Percentiles rank a stretch among this genome's conserved stretches.
phyloP scores from a whole-genome alignment of 2,329 filamentous ascomycete species.

The Colletotrichum paranaense region DNA sequence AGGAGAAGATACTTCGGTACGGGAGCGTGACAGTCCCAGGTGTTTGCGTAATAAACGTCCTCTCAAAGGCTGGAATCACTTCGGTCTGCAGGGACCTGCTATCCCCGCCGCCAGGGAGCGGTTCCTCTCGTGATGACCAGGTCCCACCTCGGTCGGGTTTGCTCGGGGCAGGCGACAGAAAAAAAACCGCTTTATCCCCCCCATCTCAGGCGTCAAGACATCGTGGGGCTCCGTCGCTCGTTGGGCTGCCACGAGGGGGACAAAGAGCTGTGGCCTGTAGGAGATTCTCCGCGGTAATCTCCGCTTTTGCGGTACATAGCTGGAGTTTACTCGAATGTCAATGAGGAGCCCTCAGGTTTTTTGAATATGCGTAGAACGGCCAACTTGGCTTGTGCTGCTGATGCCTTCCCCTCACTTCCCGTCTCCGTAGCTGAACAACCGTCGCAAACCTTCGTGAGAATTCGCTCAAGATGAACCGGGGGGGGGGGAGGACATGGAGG shows the following conservation, averaged over 20 bases:
- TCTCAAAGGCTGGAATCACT: slow-evolving; percentile 22
- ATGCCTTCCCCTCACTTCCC: not conserved
- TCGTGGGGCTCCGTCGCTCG: slow-evolving; percentile 16
- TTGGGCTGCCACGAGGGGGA: slow-evolving; percentile 30
- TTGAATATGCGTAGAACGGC: not conserved
- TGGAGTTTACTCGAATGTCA: not conserved
- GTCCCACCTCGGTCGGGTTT: slow-evolving; percentile 21
- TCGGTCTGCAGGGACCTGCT: slow-evolving; percentile 22
- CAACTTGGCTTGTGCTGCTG: not conserved
- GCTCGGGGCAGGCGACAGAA: slow-evolving; percentile 6
- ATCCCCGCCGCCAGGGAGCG: not conserved
- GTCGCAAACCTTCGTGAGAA: slow-evolving; percentile 4
- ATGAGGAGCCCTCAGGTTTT: not conserved
- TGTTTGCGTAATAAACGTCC: slow-evolving; percentile 15
- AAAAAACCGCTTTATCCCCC: not conserved
- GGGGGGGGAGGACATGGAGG: not conserved
- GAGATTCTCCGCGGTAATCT: slow-evolving; percentile 9
- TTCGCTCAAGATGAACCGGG: not conserved
- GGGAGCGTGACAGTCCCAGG: not conserved
- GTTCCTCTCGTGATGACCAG: slow-evolving; percentile 1
- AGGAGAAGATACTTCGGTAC: not conserved
- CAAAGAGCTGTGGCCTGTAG: slow-evolving; percentile 11
- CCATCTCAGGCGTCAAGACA: slow-evolving; percentile 1
- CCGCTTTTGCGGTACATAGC: slow-evolving; percentile 2
- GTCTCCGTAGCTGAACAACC: not conserved